phyloP scores from a whole-genome alignment of 495 filamentous ascomycete species.

The Neurospora sp. region DNA sequence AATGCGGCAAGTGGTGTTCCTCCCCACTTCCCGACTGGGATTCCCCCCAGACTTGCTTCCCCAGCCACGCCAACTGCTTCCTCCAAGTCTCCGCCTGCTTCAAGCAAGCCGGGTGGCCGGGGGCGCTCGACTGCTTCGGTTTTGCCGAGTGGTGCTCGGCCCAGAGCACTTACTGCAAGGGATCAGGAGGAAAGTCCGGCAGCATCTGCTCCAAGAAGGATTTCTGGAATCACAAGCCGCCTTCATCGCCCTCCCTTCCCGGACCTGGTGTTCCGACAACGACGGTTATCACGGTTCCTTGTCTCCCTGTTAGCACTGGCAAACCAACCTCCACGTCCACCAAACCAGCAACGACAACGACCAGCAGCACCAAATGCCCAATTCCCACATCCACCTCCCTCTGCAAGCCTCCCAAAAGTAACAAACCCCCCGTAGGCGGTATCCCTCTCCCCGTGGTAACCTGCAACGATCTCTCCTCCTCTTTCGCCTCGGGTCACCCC shows the following conservation, averaged over 20 bases:
- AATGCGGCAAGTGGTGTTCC: constrained; percentile 41
- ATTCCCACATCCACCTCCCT: constrained; percentile 35
- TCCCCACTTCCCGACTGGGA: constrained; percentile 34
- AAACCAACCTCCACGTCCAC: constrained; percentile 9
- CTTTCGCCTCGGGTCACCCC: constrained; percentile 10
- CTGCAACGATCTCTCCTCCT: constrained; percentile 34
- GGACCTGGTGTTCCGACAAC: constrained; percentile 11
- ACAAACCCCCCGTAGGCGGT: constrained; percentile 31
- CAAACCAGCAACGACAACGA: constrained; percentile 3
- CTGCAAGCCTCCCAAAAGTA: constrained; percentile 32
- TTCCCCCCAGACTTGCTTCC: constrained; percentile 26
- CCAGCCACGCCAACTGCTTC: constrained; percentile 25
- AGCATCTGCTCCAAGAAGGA: constrained; percentile 6
- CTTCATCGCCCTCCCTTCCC: constrained; percentile 4
- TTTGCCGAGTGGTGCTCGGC: constrained; percentile 33
- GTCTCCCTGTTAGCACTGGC: constrained; percentile 23
- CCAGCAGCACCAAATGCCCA: constrained; percentile 21
- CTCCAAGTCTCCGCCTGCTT: constrained; percentile 39
- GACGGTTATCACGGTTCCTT: constrained; percentile 19
- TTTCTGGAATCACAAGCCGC: constrained; percentile 30
- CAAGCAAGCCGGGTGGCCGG: constrained; percentile 35
- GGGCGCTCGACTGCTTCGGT: constrained; percentile 31
- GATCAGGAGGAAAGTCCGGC: constrained; percentile 8
- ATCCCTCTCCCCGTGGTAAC: constrained; percentile 37
- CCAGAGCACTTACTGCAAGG: constrained; percentile 29